phyloP scores from a whole-genome alignment of 192 early-diverging fungal species.

The Obelidium mucronatum region DNA sequence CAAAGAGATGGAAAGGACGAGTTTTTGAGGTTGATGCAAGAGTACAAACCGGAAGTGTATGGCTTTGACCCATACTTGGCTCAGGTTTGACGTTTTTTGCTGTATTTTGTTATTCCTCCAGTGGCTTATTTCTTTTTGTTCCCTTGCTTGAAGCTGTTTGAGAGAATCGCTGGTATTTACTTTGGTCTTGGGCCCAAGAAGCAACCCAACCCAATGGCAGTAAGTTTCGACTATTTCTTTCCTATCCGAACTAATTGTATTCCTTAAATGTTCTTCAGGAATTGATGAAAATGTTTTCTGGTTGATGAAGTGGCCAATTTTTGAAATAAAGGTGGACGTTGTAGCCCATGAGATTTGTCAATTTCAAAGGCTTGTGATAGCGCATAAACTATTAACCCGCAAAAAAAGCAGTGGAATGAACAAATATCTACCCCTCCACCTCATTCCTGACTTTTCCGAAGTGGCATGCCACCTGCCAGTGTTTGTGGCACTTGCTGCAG shows the following conservation, averaged over 20 bases:
- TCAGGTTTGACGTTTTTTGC: slow-evolving; percentile 4
- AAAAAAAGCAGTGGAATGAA: too few relatives aligned
- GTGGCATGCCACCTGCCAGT: neutral
- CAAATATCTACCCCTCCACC: neutral
- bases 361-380: too few relatives aligned
- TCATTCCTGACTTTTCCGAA: neutral
- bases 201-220: slow-evolving; percentile 46
- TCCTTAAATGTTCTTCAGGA: slow-evolving; percentile 26
- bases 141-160: too few relatives aligned
- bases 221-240: slow-evolving; percentile 24
- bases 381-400: too few relatives aligned
- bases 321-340: too few relatives aligned
- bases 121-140: neutral
- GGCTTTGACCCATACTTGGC: slow-evolving; percentile 43
- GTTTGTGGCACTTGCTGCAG: neutral
- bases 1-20: slow-evolving; percentile 67
- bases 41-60: slow-evolving; percentile 39
- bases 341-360: too few relatives aligned
- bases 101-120: neutral
- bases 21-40: slow-evolving; percentile 39
- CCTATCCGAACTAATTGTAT: neutral
- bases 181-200: slow-evolving; percentile 50
- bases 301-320: too few relatives aligned
- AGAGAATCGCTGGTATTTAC: slow-evolving; percentile 41
- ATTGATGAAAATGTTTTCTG: slow-evolving; percentile 55